Evolutionary conservation across 495 filamentous ascomycete genomes (phyloP), one percentile per base, ranked within the genome.

Genomic region (Hypoxylon crocopeplum): DNA sequence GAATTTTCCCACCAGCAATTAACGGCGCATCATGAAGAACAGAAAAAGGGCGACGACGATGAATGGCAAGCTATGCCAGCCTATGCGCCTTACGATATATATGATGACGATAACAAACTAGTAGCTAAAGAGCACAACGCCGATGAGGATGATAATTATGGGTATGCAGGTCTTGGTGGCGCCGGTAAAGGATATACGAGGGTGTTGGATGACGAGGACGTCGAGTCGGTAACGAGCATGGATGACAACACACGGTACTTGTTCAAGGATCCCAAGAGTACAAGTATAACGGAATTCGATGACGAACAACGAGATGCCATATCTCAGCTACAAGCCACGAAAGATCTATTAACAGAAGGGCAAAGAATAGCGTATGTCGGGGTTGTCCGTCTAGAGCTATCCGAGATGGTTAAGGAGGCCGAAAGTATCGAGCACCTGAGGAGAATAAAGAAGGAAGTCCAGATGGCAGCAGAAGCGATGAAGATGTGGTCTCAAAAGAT

Each of bases 401-500:
- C 83, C 19, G 76, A 82, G 47, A 95, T 99, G 90, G 71, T 84
- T 13, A 81, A 82, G 45, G 88, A 91, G 21, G 61, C 86, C 41
- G 82, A 86, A 37, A 71, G 73, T 16, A 64, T 93, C 5, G 77
- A 84, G 48, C 75, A 72, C 1, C 79, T 79, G 15, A 74, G 69
- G 19, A 84, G 75, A 55, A 77, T 73, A 5, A 92, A 86, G 75
- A 97, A 92, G 72, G 75, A 86, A 8, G 58, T 92, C 4, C 78
- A 82, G 15, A 70, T 87, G 44, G 85, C 87, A 1, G 73, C 84
- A 7, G 94, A 98, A 74, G 82, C 83, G 32, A 88, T 89, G 79
- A 88, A 88, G 71, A 97, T 96, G 87, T 99, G 93, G 93, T 86
- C 89, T 46, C 95, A 98, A 68, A 92, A 92, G 73, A 95, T 97